Base-by-base conservation (phyloP, 163 green algal genomes). In the Scenedesmus sp. region DNA sequence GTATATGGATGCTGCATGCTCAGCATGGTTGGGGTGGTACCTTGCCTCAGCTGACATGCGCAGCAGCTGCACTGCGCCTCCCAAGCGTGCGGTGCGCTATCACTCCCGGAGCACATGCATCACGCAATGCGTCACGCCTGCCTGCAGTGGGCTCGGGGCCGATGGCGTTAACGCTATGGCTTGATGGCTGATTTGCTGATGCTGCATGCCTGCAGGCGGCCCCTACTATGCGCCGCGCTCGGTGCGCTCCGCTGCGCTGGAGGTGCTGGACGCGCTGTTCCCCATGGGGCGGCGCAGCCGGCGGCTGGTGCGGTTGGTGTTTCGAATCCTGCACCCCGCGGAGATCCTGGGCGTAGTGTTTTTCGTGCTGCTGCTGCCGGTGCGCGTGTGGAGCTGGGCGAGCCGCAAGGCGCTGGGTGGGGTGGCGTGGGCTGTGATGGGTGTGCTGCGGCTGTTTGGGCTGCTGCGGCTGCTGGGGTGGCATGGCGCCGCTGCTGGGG, bases 181-280 rank as follows among this genome's bases (percentile, higher is more conserved):
- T 16, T 26, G 55, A 62, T 62, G 26, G 10, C 26, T 62, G 70
- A 52, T 2, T 52, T 8, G 26, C n/a, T 4, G 23, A 13, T 79
- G 70, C 12, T 2, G 3, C 56, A 74, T 9, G 46, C 59, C 60
- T 18, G 66, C 91, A 86, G 94, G 94, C 8, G 93, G 93, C 0
- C 94, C 94, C 4, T 92, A 94, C 83, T 95, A 95, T 83, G 91
- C 94, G 26, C 94, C 94, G 0, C 92, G 84, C 3, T 87, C 93
- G 34, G 93, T 96, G 15, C 89, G 89, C 4, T 18, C 60, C 2
- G 94, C 94, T 1, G 93, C 94, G 20, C 93, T 94, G 15, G 74
- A 87, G 12, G 92, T 94, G 9, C 90, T 96, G 6, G 94, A 96
- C 54, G 92, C 93, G 2, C 88, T 96, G 7, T 96, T 94, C 73